These are phyloP conservation scores for Suhomyces kunorum DNA, from an alignment of 1,139 yeast species.

Conservation along the genomic window DNA sequence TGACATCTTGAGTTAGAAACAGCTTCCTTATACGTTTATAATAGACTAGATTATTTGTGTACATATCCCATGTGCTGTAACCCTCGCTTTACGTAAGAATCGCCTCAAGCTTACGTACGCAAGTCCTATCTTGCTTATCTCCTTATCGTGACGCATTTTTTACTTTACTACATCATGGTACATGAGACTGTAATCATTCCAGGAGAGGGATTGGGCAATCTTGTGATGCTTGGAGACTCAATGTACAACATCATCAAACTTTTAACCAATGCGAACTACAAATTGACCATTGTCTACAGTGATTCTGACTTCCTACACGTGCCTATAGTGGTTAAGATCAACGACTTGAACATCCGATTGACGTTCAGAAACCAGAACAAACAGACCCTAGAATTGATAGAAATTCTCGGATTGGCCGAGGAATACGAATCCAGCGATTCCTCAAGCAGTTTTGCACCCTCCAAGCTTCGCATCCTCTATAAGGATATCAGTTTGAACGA, in stretches of 20 bases:
- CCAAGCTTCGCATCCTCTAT: conserved; percentile 26
- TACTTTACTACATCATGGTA: conserved; percentile 18
- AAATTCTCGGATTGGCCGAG: conserved; percentile 34
- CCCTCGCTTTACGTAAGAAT: neutral
- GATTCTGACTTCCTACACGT: conserved; percentile 24
- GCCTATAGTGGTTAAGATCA: conserved; percentile 36
- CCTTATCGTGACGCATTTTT: neutral
- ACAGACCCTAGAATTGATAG: conserved; percentile 51
- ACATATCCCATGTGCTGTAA: too few relatives aligned
- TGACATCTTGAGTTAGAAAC: conserved; percentile 26
- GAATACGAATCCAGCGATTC: neutral
- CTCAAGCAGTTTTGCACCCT: neutral
- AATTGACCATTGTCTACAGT: conserved; percentile 18
- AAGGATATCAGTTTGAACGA: conserved; percentile 36
- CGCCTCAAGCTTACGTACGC: neutral
- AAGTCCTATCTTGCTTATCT: neutral
- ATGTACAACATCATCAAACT: conserved; percentile 29
- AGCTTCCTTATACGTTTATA: too few relatives aligned
- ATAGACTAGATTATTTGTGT: too few relatives aligned
- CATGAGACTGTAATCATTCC: conserved; percentile 31
- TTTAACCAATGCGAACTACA: conserved; percentile 28
- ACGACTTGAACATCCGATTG: conserved; percentile 37
- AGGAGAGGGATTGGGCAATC: conserved; percentile 37
- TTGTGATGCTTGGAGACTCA: conserved; percentile 30
- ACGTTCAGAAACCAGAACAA: conserved; percentile 40